These are phyloP conservation scores for Closterium sp. DNA, from an alignment of 139 green algal species.

Conservation along the genomic window DNA sequence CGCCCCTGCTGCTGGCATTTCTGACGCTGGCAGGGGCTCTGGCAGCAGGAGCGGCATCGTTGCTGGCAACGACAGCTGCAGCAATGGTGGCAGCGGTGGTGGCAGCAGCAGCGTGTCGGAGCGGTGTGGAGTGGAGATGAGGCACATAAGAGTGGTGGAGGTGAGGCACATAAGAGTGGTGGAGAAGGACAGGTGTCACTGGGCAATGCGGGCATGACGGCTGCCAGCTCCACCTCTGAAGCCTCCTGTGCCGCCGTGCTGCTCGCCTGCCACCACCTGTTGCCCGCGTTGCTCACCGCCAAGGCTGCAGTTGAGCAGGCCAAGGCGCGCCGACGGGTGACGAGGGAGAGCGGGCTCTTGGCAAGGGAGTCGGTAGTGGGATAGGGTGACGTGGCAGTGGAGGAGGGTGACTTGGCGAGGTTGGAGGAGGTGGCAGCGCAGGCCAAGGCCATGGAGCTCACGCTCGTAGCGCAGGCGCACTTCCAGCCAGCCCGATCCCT, in stretches of 20 bases:
- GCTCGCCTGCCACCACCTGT: background rate
- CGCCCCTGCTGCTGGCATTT: too few species aligned
- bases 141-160: too few species aligned
- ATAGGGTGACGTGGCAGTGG: too few species aligned
- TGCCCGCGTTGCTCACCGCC: background rate
- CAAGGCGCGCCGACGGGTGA: too few species aligned
- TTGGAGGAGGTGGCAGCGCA: background rate
- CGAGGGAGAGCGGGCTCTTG: too few species aligned
- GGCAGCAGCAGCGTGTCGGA: background rate
- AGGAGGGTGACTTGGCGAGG: too few species aligned
- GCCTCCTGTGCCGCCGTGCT: background rate
- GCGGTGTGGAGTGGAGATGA: background rate
- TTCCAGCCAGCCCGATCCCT: slow-evolving; percentile 61
- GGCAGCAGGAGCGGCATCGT: too few species aligned
- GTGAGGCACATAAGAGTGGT: background rate
- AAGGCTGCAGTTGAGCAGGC: too few species aligned
- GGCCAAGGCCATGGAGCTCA: slow-evolving; percentile 72
- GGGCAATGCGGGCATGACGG: slow-evolving; percentile 1
- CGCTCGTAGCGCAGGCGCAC: slow-evolving; percentile 76
- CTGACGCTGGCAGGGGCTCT: background rate
- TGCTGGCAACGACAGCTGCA: background rate
- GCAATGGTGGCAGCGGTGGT: background rate
- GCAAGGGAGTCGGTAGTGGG: too few species aligned
- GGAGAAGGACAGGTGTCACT: slow-evolving; percentile 12
- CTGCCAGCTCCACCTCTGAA: slow-evolving; percentile 19